phyloP scores from a whole-genome alignment of 306 rosid genomes.

The Neltuma alba region DNA sequence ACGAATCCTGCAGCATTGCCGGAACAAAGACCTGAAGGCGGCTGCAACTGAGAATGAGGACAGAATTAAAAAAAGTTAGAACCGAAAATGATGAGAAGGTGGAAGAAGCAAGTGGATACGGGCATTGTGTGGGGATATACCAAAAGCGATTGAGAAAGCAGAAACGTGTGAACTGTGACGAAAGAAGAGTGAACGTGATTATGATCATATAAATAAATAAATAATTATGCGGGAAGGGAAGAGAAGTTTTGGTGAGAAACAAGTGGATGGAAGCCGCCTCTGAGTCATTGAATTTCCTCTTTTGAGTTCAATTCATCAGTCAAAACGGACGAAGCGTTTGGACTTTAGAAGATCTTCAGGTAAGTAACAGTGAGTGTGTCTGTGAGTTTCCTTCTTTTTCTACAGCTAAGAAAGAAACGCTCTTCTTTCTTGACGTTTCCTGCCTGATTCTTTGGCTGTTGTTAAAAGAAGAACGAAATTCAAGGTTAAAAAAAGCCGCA shows the following conservation, averaged over 20 bases:
- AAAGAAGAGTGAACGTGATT: background rate
- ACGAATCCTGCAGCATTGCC: constrained; percentile 66
- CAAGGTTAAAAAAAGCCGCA: no score
- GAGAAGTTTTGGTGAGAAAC: background rate
- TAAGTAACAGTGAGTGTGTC: background rate
- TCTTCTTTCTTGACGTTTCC: background rate
- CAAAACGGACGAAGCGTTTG: background rate
- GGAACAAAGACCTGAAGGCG: background rate
- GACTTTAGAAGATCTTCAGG: background rate
- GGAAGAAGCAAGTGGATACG: background rate
- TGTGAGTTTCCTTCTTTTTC: background rate
- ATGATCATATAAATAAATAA: background rate
- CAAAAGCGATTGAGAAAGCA: background rate
- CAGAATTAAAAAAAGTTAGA: background rate
- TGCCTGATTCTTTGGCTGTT: background rate
- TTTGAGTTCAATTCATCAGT: background rate
- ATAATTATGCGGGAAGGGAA: background rate
- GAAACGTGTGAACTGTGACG: background rate
- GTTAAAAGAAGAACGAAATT: background rate
- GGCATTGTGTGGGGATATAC: background rate
- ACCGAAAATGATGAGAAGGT: background rate
- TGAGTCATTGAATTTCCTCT: background rate
- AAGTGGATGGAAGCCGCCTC: background rate
- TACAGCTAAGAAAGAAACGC: no score
- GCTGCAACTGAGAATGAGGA: background rate